Percentiles rank a stretch among this genome's conserved stretches.
phyloP scores from a whole-genome alignment of 768 basidiomycete genomes.

The Trametes cingulata region DNA sequence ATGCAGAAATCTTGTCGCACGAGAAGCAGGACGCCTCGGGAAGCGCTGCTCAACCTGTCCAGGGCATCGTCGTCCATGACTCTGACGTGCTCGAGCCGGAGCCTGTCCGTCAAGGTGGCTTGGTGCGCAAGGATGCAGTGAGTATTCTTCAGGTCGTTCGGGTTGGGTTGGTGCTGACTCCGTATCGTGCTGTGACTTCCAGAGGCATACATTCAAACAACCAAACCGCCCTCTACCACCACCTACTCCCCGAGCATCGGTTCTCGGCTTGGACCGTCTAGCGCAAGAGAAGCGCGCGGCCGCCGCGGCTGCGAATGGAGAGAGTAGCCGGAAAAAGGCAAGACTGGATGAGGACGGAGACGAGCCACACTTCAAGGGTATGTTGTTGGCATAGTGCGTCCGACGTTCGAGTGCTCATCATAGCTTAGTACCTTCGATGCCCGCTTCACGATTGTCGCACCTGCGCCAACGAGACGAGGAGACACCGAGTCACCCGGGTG shows the following conservation, averaged over 20 bases:
- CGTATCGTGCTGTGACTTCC: neutral
- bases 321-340: slow-evolving; percentile 64
- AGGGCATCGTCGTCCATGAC: slow-evolving; percentile 76
- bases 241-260: slow-evolving; percentile 73
- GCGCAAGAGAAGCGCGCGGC: slow-evolving; percentile 86
- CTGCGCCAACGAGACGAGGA: slow-evolving; percentile 79
- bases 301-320: slow-evolving; percentile 43
- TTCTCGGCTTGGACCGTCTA: slow-evolving; percentile 85
- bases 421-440: slow-evolving; percentile 72
- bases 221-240: slow-evolving; percentile 75
- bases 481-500: slow-evolving; percentile 92
- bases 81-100: slow-evolving; percentile 86
- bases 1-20: slow-evolving; percentile 77
- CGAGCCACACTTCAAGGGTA: slow-evolving; percentile 88
- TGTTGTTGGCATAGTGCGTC: slow-evolving; percentile 17
- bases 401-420: too few species aligned
- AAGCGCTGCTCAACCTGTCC: slow-evolving; percentile 50
- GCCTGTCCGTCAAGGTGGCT: slow-evolving; percentile 72
- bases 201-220: slow-evolving; percentile 82
- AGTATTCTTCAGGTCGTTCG: slow-evolving; percentile 21
- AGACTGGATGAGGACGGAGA: slow-evolving; percentile 52
- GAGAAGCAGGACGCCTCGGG: slow-evolving; percentile 62
- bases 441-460: slow-evolving; percentile 55
- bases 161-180: slow-evolving; percentile 15
- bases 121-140: slow-evolving; percentile 68